These are phyloP conservation scores for Nicotiana tabacum DNA, from an alignment of 257 asterid species.

Conservation along the genomic window DNA sequence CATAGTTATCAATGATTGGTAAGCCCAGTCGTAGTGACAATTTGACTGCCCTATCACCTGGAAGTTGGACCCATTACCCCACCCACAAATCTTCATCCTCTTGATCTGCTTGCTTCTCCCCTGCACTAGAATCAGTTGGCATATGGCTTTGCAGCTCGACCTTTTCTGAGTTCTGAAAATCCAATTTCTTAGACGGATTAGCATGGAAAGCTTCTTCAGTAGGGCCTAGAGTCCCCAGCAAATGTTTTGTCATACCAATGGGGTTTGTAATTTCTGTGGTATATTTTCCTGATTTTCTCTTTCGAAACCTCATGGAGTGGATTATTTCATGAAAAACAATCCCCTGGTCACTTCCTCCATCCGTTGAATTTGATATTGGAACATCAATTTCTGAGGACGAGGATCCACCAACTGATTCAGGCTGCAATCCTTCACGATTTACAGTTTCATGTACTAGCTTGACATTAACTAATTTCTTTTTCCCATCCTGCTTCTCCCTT, in stretches of 20 bases:
- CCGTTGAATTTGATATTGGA: background rate
- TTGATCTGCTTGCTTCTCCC: background rate
- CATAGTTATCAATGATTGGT: background rate
- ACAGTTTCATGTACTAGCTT: background rate
- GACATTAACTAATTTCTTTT: background rate
- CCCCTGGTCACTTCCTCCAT: background rate
- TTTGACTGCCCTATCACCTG: background rate
- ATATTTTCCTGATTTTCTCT: too few relatives aligned
- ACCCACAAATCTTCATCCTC: background rate
- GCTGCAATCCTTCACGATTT: background rate
- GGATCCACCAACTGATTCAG: background rate
- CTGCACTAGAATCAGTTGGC: background rate
- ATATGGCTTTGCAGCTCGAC: background rate
- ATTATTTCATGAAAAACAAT: background rate
- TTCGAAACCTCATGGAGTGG: too few relatives aligned
- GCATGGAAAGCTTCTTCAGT: background rate
- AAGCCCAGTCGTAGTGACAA: background rate
- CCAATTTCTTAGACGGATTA: background rate
- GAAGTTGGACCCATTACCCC: constrained; percentile 10
- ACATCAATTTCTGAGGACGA: background rate
- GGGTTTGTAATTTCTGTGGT: too few relatives aligned
- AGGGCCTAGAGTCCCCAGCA: background rate
- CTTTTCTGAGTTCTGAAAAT: background rate
- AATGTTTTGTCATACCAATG: too few relatives aligned
- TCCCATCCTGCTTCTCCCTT: background rate